Conservation (phyloP, 768 basidiomycete species). For the Boletus vermiculosoides region DNA sequence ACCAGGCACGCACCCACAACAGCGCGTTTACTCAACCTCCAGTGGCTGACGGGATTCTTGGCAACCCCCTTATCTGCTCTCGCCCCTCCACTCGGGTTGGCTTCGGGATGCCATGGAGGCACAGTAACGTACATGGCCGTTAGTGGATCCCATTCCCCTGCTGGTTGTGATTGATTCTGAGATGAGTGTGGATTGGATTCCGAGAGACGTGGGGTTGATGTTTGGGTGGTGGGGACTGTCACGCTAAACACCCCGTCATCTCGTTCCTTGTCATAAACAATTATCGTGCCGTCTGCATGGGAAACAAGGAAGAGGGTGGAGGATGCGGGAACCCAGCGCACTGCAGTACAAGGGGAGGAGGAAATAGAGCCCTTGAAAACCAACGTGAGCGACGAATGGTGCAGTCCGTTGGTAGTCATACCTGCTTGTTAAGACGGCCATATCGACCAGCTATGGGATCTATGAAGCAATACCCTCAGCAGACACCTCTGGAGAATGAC, state of each 20-base stretch:
- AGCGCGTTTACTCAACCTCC: conserved; percentile 70
- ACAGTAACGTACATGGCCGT: conserved; percentile 77
- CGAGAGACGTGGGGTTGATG: conserved; percentile 28
- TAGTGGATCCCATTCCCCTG: conserved; percentile 70
- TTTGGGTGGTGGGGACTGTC: conserved; percentile 44
- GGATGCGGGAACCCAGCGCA: conserved; percentile 84
- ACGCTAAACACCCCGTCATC: conserved; percentile 79
- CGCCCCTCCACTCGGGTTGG: conserved; percentile 29
- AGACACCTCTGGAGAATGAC: conserved; percentile 1
- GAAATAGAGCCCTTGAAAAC: conserved; percentile 67
- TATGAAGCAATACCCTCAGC: conserved; percentile 28
- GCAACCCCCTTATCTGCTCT: conserved; percentile 63
- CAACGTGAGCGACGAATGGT: conserved; percentile 11
- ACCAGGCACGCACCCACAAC: conserved; percentile 60
- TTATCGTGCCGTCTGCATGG: conserved; percentile 85
- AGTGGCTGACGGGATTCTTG: conserved; percentile 90
- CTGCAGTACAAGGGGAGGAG: conserved; percentile 80
- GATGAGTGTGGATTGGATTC: conserved; percentile 29
- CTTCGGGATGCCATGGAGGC: conserved; percentile 81
- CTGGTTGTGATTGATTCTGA: conserved; percentile 24
- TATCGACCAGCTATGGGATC: conserved; percentile 82
- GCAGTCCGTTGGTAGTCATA: conserved; percentile 26
- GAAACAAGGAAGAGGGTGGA: conserved; percentile 81
- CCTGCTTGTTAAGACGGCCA: conserved; percentile 86
- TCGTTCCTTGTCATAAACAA: conserved; percentile 88